phyloP scores from a whole-genome alignment of 805 yeast species.

The Metschnikowia peoriensis region DNA sequence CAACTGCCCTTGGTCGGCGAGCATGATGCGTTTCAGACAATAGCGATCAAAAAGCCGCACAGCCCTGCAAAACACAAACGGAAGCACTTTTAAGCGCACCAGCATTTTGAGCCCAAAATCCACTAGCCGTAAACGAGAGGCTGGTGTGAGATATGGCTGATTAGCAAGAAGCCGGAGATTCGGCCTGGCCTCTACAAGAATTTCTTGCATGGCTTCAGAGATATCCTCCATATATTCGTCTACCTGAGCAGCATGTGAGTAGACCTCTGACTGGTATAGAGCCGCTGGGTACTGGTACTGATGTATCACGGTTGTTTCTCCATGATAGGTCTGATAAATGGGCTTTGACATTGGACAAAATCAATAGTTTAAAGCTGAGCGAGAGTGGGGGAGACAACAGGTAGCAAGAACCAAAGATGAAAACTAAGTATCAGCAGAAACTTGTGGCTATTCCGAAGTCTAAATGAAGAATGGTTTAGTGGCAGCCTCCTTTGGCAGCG shows the following conservation, averaged over 20 bases:
- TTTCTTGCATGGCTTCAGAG: conserved; percentile 35
- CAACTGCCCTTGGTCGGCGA: conserved; percentile 82
- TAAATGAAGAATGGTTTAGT: background rate
- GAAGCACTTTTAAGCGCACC: conserved; percentile 59
- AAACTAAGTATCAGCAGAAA: background rate
- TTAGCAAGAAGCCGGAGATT: conserved; percentile 60
- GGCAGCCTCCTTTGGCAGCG: background rate
- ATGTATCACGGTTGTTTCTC: conserved; percentile 11
- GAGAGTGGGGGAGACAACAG: background rate
- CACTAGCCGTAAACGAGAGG: conserved; percentile 68
- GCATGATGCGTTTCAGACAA: conserved; percentile 81
- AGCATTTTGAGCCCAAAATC: conserved; percentile 78
- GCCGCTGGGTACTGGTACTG: conserved; percentile 52
- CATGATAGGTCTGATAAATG: conserved; percentile 9
- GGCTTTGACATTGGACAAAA: background rate
- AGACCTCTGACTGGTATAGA: conserved; percentile 49
- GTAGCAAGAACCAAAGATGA: background rate
- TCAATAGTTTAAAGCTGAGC: no score
- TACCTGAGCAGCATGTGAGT: conserved; percentile 43
- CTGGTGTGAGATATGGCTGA: conserved; percentile 83
- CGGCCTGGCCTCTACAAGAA: conserved; percentile 43
- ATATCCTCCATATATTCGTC: conserved; percentile 56
- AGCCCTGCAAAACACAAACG: conserved; percentile 65
- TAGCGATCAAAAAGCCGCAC: conserved; percentile 84
- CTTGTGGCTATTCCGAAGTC: background rate